A percentile compares a stretch with the other conserved stretches of the same genome.
These are phyloP conservation scores for Glutinoglossum americanum DNA, from an alignment of 495 filamentous ascomycete genomes.

Conservation along the genomic window DNA sequence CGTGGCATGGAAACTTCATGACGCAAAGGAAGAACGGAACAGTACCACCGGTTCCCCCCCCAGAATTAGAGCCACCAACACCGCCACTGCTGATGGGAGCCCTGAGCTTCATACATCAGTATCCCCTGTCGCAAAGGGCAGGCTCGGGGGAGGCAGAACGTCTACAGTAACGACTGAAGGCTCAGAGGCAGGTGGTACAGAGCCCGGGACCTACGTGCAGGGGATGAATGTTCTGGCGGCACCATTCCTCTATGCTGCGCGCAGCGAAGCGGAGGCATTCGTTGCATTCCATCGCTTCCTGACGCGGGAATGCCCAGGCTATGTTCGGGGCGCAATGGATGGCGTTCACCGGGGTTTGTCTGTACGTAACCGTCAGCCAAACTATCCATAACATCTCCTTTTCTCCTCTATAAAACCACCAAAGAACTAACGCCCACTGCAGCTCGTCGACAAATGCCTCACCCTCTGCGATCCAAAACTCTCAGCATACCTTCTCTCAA, in stretches of 20 bases:
- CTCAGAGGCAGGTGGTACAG: constrained; percentile 28
- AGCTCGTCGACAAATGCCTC: constrained; percentile 71
- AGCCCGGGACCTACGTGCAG: constrained; percentile 78
- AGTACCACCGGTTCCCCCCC: constrained; percentile 3
- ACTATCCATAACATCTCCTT: not conserved
- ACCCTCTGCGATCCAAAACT: constrained; percentile 81
- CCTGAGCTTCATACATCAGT: constrained; percentile 6
- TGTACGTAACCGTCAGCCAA: not conserved
- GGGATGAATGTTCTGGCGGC: constrained; percentile 99
- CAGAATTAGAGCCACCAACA: constrained; percentile 10
- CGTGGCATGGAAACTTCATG: constrained; percentile 79
- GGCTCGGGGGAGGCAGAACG: constrained; percentile 6
- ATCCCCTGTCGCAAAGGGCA: not conserved
- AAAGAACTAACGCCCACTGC: not conserved
- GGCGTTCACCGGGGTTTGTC: constrained; percentile 82
- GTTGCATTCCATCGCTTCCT: constrained; percentile 77
- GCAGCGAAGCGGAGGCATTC: constrained; percentile 87
- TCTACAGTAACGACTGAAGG: constrained; percentile 26
- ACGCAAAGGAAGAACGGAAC: constrained; percentile 34
- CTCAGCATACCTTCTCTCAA: constrained; percentile 56
- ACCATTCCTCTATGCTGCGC: constrained; percentile 86
- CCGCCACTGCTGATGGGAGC: constrained; percentile 13
- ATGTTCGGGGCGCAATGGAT: constrained; percentile 90
- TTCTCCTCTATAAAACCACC: not conserved
- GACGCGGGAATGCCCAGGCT: constrained; percentile 75